Evolutionary conservation across 495 filamentous ascomycete genomes (phyloP), one percentile per base, ranked within the genome.

Genomic region (Penicillium odoratum): DNA sequence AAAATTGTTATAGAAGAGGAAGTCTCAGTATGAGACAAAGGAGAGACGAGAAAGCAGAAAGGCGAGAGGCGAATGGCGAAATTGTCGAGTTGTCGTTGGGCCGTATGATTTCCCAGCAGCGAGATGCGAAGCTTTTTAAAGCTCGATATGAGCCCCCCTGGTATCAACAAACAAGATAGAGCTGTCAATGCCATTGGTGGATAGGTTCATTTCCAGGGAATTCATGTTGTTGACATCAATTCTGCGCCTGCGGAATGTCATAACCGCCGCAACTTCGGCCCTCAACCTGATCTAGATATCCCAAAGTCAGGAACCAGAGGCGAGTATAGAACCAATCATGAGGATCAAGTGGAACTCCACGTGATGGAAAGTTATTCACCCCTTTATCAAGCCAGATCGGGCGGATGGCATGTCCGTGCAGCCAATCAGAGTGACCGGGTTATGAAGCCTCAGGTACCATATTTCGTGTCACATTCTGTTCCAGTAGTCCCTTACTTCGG

Each of bases 61-160:
- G 28, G 46, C 31, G 28, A 48, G 46, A 48, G 54, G 54, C 50
- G 40, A 28, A 46, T 29, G 44, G 55, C 56, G 55, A 58, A 34
- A 5, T 55, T 61, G 61, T 46, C 52, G 52, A 55, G 18, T 42
- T 13, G 51, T 16, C 21, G 26, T 21, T 43, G 43, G 18, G 33
- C 9, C 33, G 25, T 28, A 21, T 30, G 36, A 30, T 28, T 28
- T 28, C 9, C 18, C 3, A 15, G 13, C 33, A n/a, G 47, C 38
- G 38, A n/a, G 7, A 16, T 40, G 6, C 5, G 5, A 33, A 7
- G 26, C 13, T 49, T 34, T 49, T 33, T n/a, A 30, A 49, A 11
- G 10, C 16, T 30, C 13, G 13, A 49, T 1, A 33, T 33, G 3
- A 11, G 28, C 38, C 3, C 15, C 38, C 38, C 5, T 40, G 13